A percentile compares a stretch with the other conserved stretches of the same genome.
Conservation (phyloP, 1,139 yeast species). For the Geotrichum carabidarum region DNA sequence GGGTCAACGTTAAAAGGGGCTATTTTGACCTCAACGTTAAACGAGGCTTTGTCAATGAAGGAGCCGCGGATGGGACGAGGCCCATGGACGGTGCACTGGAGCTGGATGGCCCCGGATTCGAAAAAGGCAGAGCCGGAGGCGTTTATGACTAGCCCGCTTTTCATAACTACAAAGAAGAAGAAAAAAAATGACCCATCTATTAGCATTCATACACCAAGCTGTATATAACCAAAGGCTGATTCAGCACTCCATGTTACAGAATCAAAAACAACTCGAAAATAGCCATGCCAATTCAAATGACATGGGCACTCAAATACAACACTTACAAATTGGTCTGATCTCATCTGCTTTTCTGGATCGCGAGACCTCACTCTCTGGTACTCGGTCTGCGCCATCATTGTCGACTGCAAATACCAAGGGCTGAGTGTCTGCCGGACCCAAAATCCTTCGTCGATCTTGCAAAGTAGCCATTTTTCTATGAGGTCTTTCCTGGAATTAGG, state of each 20-base stretch:
- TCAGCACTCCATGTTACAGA: too few relatives aligned
- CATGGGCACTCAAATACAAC: neutral
- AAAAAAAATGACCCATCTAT: conserved; percentile 23
- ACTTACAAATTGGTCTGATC: conserved; percentile 25
- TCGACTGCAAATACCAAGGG: conserved; percentile 22
- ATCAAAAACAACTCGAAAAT: neutral
- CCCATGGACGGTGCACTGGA: conserved; percentile 76
- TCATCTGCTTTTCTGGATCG: conserved; percentile 6
- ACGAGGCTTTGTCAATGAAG: conserved; percentile 61
- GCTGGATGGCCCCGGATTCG: conserved; percentile 58
- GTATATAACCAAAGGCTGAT: too few relatives aligned
- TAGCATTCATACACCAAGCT: neutral
- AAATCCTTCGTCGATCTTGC: conserved; percentile 37
- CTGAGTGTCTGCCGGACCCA: conserved; percentile 38
- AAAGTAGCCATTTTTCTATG: conserved; percentile 16
- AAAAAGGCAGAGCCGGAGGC: conserved; percentile 81
- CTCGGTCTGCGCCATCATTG: conserved; percentile 7
- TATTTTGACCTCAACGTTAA: conserved; percentile 63
- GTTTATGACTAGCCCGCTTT: conserved; percentile 61
- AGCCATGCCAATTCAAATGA: too few relatives aligned
- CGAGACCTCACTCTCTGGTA: conserved; percentile 7
- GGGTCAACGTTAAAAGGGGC: conserved; percentile 43
- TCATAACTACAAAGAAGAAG: conserved; percentile 31
- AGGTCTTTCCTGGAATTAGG: too few relatives aligned
- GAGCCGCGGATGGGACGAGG: conserved; percentile 83